A percentile compares a stretch with the other conserved stretches of the same genome.
phyloP scores from a whole-genome alignment of 305 asterid genomes.

The Solanum hybrid region DNA sequence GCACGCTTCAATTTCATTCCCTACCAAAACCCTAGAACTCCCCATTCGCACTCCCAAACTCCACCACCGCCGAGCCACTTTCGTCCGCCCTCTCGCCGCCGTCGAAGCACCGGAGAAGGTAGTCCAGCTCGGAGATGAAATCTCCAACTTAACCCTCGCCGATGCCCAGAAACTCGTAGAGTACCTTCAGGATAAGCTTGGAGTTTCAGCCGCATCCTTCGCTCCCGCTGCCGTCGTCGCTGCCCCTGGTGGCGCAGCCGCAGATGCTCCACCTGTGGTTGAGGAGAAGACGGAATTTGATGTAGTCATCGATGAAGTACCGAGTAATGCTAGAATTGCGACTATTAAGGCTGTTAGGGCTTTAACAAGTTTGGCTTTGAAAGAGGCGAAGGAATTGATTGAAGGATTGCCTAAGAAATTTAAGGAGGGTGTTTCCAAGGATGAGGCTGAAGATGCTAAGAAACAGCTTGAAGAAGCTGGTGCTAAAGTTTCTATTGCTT shows the following conservation, averaged over 20 bases:
- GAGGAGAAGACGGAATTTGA: conserved; percentile 93
- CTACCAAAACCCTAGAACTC: conserved; percentile 29
- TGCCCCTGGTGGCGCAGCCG: conserved; percentile 20
- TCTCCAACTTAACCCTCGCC: conserved; percentile 61
- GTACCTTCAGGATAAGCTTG: conserved; percentile 89
- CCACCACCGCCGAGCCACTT: conserved; percentile 21
- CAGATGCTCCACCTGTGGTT: conserved; percentile 41
- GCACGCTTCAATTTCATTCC: conserved; percentile 16
- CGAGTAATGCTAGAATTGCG: conserved; percentile 61
- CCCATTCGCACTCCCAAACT: conserved; percentile 20
- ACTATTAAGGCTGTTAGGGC: conserved; percentile 80
- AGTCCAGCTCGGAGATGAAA: conserved; percentile 69
- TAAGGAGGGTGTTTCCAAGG: conserved; percentile 67
- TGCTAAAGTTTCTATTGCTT: conserved; percentile 62
- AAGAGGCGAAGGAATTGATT: conserved; percentile 81
- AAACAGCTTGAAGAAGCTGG: conserved; percentile 88
- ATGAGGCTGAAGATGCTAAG: conserved; percentile 89
- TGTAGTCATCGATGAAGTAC: conserved; percentile 74
- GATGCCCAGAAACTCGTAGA: conserved; percentile 93
- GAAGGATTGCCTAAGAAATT: conserved; percentile 92
- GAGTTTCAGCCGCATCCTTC: conserved; percentile 80
- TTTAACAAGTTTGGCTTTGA: conserved; percentile 59
- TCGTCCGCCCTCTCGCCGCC: conserved; percentile 53
- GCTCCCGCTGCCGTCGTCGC: conserved; percentile 44
- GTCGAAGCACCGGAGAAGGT: conserved; percentile 80